phyloP scores from a whole-genome alignment of 176 grass and related monocot species.

The Oryza meyeriana region DNA sequence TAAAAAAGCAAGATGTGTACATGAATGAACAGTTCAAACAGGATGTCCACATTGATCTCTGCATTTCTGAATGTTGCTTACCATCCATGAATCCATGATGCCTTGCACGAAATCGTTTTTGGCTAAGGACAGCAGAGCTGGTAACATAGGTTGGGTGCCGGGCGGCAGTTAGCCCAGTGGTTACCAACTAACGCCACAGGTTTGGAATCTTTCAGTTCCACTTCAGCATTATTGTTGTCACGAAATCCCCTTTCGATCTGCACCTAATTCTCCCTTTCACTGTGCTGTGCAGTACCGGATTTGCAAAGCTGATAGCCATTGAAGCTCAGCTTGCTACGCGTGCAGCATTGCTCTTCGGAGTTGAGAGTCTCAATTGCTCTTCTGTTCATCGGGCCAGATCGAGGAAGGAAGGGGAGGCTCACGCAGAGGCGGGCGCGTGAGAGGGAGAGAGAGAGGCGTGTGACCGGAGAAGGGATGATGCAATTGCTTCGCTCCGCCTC shows the following conservation, averaged over 20 bases:
- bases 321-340: too few species aligned
- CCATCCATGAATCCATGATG: not conserved
- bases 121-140: not conserved
- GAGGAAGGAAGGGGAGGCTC: too few species aligned
- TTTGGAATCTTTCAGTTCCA: not conserved
- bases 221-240: not conserved
- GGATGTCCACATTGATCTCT: not conserved
- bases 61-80: not conserved
- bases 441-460: too few species aligned
- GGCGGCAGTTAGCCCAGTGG: conserved; percentile 27
- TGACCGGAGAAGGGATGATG: too few species aligned
- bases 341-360: too few species aligned
- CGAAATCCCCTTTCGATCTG: not conserved
- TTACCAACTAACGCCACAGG: conserved; percentile 19
- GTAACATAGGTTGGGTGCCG: conserved; percentile 7
- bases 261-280: not conserved
- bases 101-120: not conserved
- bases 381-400: too few species aligned
- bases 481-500: too few species aligned
- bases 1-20: too few species aligned
- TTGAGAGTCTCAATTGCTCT: too few species aligned
- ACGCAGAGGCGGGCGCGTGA: too few species aligned
- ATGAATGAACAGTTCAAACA: too few species aligned
- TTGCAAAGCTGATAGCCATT: too few species aligned
- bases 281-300: not conserved